phyloP scores from a whole-genome alignment of 306 rosid genomes.

The Acacia crassicarpa region DNA sequence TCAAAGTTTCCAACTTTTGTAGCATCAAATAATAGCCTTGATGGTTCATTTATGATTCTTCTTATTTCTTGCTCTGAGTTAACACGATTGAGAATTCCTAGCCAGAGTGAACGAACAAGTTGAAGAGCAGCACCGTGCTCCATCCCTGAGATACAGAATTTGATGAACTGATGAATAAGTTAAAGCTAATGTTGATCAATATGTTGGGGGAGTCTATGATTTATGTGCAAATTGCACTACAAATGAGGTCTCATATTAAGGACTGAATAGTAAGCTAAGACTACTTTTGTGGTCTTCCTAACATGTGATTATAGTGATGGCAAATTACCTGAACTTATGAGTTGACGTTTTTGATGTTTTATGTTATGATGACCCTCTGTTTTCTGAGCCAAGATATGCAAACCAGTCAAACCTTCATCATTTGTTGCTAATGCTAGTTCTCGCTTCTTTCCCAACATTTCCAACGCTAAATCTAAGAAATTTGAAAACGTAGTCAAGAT shows the following conservation, averaged over 20 bases:
- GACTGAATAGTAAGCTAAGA: too few species aligned
- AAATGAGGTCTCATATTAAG: too few species aligned
- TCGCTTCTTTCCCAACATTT: not conserved
- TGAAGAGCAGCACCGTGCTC: not conserved
- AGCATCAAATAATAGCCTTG: slow-evolving; percentile 26
- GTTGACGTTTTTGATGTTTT: not conserved
- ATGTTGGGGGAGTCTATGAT: not conserved
- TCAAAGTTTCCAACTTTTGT: slow-evolving; percentile 43
- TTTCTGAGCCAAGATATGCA: slow-evolving; percentile 34
- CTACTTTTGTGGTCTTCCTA: not conserved
- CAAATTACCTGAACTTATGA: slow-evolving; percentile 19
- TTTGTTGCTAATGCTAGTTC: slow-evolving; percentile 10
- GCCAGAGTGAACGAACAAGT: not conserved
- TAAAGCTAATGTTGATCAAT: not conserved
- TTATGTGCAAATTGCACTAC: not conserved
- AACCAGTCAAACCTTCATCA: not conserved
- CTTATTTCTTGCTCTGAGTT: not conserved
- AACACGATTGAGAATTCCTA: not conserved
- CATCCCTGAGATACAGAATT: not conserved
- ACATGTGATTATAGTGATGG: not conserved
- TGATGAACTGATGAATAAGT: not conserved
- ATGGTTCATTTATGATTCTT: slow-evolving; percentile 9
- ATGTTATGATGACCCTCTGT: slow-evolving; percentile 1
- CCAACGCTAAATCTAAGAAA: slow-evolving; percentile 29
- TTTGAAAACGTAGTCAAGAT: not conserved